Percentiles rank a stretch among this genome's conserved stretches.
Evolutionary conservation across 345 rosid species (phyloP).

Genomic region (Eucalyptus sp.): DNA sequence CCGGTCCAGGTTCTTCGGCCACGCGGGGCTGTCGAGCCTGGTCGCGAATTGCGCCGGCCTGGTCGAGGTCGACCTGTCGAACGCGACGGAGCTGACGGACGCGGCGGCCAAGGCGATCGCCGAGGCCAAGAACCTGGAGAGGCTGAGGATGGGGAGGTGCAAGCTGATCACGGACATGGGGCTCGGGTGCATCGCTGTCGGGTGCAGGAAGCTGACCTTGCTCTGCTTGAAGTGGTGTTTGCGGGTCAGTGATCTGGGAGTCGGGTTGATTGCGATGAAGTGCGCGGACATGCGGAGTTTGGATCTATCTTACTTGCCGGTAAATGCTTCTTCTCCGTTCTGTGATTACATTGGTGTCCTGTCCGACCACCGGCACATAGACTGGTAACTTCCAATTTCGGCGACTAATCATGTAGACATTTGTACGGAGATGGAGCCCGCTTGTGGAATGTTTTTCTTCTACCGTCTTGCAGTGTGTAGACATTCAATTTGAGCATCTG

Average conservation of each 20-base stretch:
- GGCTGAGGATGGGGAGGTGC: slow-evolving; percentile 55
- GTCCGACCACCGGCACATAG: neutral
- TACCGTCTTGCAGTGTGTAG: neutral
- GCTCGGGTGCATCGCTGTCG: slow-evolving; percentile 54
- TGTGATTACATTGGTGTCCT: neutral
- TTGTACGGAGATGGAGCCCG: neutral
- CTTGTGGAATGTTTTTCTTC: neutral
- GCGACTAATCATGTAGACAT: neutral
- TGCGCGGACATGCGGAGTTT: slow-evolving; percentile 42
- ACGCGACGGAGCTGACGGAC: slow-evolving; percentile 35
- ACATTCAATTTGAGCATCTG: neutral
- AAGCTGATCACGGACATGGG: slow-evolving; percentile 65
- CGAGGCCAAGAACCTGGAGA: slow-evolving; percentile 49
- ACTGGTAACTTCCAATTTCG: neutral
- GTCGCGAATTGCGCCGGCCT: slow-evolving; percentile 31
- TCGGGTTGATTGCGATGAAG: slow-evolving; percentile 54
- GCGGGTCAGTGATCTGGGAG: slow-evolving; percentile 54
- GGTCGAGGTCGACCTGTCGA: slow-evolving; percentile 46
- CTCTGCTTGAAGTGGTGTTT: slow-evolving; percentile 64
- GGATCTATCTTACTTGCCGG: slow-evolving; percentile 67
- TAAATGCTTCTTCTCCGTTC: slow-evolving; percentile 1
- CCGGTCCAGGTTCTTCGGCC: slow-evolving; percentile 27
- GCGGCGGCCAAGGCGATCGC: slow-evolving; percentile 37
- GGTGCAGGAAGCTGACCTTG: slow-evolving; percentile 44
- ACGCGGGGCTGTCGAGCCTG: slow-evolving; percentile 27